Base-by-base conservation (phyloP, 148 eudicot genomes). In the Bassia scoparia region DNA sequence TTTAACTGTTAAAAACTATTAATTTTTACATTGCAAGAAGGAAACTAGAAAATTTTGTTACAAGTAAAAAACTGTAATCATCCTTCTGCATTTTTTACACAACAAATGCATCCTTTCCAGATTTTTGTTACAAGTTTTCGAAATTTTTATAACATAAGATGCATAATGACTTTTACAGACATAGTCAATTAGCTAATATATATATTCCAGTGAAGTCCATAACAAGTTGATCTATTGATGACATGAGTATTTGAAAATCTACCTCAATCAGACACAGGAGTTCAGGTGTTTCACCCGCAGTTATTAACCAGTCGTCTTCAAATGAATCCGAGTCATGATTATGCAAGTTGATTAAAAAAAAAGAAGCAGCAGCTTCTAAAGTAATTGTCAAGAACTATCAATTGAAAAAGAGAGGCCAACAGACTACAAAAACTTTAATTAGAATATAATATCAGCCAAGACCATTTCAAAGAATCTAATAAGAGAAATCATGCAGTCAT, bases 401-500 rank as follows among this genome's bases (percentile, higher is more conserved):
- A 21, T 34, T 20, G 67, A 34, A 34, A 62, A 15, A 62, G 67
- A 62, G 27, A 62, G 67, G 67, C 41, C 43, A 34, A 3, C 67
- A 62, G 16, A 17, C 26, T n/a, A 17, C 3, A 20, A 62, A 61
- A 72, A 16, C 21, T 46, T 46, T 26, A 20, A 41, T 41, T 23
- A 18, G 30, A 75, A 37, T 49, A 49, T n/a, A 3, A 35, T 33
- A 23, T 46, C 24, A 38, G 35, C 56, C 75, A 70, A 15, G 79
- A 68, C 69, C 69, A 17, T 46, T 68, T 37, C 64, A 62, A 68
- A 61, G 64, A 74, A 53, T 46, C 16, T 49, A 44, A 59, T 26
- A 72, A 34, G 72, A 66, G 41, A 14, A 24, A 61, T 50, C 21
- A 6, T 24, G 29, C 18, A 68, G 64, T 63, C 38, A 5, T 33